Evolutionary conservation across 257 asterid genomes (phyloP).

Genomic region (Ligustrum vulgare): DNA sequence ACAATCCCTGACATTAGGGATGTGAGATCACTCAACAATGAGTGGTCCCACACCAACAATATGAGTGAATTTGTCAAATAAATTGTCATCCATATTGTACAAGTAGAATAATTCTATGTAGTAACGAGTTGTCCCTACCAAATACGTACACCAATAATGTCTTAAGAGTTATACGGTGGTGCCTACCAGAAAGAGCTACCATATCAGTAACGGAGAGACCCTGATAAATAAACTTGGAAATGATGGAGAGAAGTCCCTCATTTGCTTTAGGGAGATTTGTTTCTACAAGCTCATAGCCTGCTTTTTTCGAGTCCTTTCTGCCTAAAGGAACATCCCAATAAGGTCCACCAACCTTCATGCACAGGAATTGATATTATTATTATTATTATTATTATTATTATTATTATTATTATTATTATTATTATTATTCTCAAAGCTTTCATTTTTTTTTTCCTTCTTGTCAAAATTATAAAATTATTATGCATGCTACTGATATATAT

Average conservation of each 20-base stretch:
- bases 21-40: no score
- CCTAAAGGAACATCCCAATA: conserved; percentile 92
- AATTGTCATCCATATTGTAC: no score
- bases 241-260: conserved; percentile 73
- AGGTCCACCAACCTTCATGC: conserved; percentile 85
- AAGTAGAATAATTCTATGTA: no score
- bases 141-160: neutral
- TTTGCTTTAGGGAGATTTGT: conserved; percentile 72
- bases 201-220: conserved; percentile 84
- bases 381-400: neutral
- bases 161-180: neutral
- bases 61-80: no score
- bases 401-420: neutral
- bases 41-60: no score
- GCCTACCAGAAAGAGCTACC: conserved; percentile 90
- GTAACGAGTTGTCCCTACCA: neutral
- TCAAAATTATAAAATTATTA: neutral
- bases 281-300: conserved; percentile 60
- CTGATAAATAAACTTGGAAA: conserved; percentile 68
- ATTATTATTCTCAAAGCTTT: neutral
- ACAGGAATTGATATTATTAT: neutral
- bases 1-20: no score
- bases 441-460: no score
- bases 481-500: neutral
- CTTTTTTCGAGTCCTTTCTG: conserved; percentile 75